Conservation (phyloP, 2,329 filamentous ascomycete species). For the Blastomyces gilchristii region DNA sequence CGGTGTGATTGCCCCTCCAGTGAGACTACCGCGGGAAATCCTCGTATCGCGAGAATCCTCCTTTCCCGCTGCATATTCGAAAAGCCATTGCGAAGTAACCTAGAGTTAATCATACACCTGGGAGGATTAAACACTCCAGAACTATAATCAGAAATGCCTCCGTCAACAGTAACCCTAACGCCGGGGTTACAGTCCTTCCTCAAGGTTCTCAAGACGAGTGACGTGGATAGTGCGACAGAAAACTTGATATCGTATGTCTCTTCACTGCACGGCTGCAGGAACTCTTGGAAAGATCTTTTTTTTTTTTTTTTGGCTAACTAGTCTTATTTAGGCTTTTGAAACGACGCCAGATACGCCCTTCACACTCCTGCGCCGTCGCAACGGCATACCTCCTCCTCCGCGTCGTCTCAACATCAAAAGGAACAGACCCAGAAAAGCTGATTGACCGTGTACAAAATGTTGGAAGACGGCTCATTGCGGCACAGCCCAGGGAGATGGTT, state of each 20-base stretch:
- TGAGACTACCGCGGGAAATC: not conserved
- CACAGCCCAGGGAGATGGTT: conserved; percentile 81
- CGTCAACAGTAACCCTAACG: conserved; percentile 44
- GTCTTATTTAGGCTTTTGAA: conserved; percentile 60
- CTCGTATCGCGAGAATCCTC: too few relatives aligned
- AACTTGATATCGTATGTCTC: conserved; percentile 63
- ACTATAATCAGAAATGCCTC: not conserved
- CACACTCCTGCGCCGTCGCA: conserved; percentile 79
- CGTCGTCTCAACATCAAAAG: conserved; percentile 73
- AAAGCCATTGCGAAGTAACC: not conserved
- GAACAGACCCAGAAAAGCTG: conserved; percentile 65
- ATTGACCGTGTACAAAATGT: conserved; percentile 70
- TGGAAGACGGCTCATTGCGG: conserved; percentile 65
- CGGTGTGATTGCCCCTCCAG: not conserved
- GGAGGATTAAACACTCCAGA: not conserved
- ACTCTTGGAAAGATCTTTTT: not conserved
- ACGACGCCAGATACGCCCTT: conserved; percentile 76
- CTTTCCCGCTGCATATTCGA: not conserved
- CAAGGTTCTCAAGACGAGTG: conserved; percentile 63
- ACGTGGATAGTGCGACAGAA: conserved; percentile 74
- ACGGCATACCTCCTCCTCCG: conserved; percentile 81
- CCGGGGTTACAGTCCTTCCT: conserved; percentile 70
- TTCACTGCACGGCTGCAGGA: conserved; percentile 10
- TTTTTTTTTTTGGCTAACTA: conserved; percentile 10
- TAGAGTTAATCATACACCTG: not conserved